Evolutionary conservation across 192 early-diverging fungal genomes (phyloP).

Genomic region (Backusella psychrophila): DNA sequence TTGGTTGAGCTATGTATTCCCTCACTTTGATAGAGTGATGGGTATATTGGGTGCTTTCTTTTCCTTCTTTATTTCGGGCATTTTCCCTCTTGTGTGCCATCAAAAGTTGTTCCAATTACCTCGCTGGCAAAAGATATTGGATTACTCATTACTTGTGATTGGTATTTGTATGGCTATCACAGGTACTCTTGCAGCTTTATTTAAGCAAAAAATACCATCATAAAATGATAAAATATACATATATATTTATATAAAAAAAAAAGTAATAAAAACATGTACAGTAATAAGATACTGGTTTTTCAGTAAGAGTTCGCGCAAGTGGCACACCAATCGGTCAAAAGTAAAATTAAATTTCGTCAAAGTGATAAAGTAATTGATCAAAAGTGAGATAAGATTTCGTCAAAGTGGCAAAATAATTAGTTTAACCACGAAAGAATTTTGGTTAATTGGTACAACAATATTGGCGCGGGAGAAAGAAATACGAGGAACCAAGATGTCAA

Average conservation of each 20-base stretch:
- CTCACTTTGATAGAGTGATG: conserved; percentile 31
- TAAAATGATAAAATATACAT: not conserved
- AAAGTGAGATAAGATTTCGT: too few species aligned
- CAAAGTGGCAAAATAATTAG: too few species aligned
- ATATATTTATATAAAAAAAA: not conserved
- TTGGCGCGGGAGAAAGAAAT: too few species aligned
- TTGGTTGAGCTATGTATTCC: conserved; percentile 20
- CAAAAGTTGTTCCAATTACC: conserved; percentile 28
- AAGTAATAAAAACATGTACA: not conserved
- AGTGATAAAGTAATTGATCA: too few species aligned
- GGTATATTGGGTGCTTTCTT: conserved; percentile 34
- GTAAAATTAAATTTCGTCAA: too few species aligned
- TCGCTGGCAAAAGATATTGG: conserved; percentile 2
- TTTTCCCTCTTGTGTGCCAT: conserved; percentile 39
- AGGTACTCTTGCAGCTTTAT: conserved; percentile 28
- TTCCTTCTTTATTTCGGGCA: conserved; percentile 35
- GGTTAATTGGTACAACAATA: too few species aligned
- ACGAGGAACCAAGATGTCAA: too few species aligned
- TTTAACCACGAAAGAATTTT: too few species aligned
- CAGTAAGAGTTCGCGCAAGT: too few species aligned
- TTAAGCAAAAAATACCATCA: not conserved
- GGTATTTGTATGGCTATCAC: conserved; percentile 24
- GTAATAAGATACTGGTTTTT: too few species aligned
- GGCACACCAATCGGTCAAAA: too few species aligned
- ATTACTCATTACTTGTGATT: conserved; percentile 16